phyloP scores from a whole-genome alignment of 1,284 basidiomycete species.

The Rhodotorula sp. region DNA sequence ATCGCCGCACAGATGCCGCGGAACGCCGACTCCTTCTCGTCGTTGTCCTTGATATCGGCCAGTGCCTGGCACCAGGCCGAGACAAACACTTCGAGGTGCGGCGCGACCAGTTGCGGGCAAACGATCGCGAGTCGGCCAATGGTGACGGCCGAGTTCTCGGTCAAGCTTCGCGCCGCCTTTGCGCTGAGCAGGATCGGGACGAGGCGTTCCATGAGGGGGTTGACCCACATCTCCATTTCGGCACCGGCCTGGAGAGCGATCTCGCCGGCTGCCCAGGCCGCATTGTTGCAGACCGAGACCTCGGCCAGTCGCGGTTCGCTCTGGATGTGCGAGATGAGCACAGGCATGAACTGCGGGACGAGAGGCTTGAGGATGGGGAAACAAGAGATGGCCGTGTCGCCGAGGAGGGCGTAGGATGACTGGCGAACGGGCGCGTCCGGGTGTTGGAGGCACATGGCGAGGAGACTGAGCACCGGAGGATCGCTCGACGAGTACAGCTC shows the following conservation, averaged over 20 bases:
- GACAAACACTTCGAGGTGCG: conserved; percentile 59
- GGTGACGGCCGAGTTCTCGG: conserved; percentile 99
- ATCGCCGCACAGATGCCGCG: conserved; percentile 94
- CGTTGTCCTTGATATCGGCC: conserved; percentile 98
- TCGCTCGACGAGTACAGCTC: conserved; percentile 60
- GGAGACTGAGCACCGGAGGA: conserved; percentile 72
- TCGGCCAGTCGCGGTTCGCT: conserved; percentile 86
- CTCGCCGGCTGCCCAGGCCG: conserved; percentile 99
- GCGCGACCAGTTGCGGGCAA: conserved; percentile 82
- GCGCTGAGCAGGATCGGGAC: conserved; percentile 87
- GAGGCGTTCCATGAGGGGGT: conserved; percentile 78
- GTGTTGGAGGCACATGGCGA: conserved; percentile 79
- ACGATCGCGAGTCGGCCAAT: conserved; percentile 94
- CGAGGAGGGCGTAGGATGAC: conserved; percentile 93
- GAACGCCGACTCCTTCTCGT: conserved; percentile 99
- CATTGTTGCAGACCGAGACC: conserved; percentile 97
- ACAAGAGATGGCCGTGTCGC: conserved; percentile 96
- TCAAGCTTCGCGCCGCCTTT: conserved; percentile 87
- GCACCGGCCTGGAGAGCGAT: conserved; percentile 61
- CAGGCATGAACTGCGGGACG: conserved; percentile 82
- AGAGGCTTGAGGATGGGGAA: conserved; percentile 79
- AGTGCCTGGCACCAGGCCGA: conserved; percentile 88
- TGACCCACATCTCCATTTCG: conserved; percentile 85
- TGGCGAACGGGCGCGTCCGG: conserved; percentile 93
- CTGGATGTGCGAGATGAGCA: conserved; percentile 85